Conservation (phyloP, 306 rosid genomes). For the Oemleria cerasiformis region DNA sequence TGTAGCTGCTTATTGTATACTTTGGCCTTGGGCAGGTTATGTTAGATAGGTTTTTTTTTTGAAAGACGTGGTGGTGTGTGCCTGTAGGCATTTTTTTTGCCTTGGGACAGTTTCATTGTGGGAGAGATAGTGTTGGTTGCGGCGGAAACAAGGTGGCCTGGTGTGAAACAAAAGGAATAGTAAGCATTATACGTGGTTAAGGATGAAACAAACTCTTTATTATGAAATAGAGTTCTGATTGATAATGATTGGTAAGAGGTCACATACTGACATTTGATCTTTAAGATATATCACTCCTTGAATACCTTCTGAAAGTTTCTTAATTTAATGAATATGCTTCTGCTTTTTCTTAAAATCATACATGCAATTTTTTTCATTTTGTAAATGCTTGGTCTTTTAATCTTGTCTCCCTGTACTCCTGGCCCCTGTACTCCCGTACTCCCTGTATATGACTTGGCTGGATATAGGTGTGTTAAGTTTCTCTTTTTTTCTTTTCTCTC, state of each 20-base stretch:
- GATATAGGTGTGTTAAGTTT: background rate
- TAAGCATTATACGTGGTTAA: background rate
- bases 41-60: background rate
- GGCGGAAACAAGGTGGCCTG: background rate
- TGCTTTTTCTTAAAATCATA: background rate
- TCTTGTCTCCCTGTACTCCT: background rate
- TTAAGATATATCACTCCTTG: background rate
- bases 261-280: background rate
- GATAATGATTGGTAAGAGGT: background rate
- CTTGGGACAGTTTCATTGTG: background rate
- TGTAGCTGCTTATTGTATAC: background rate
- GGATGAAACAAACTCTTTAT: too few species aligned
- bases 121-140: conserved; percentile 1
- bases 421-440: too few species aligned
- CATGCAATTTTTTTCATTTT: background rate
- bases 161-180: background rate
- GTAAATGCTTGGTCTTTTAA: background rate
- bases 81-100: background rate
- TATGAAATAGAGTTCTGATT: too few species aligned
- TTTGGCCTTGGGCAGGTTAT: background rate
- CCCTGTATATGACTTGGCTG: background rate
- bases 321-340: background rate
- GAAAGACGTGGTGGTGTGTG: background rate
- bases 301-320: background rate
- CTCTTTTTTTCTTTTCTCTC: background rate